Base-by-base conservation (phyloP, 148 eudicot species). In the Camellia sinensis region DNA sequence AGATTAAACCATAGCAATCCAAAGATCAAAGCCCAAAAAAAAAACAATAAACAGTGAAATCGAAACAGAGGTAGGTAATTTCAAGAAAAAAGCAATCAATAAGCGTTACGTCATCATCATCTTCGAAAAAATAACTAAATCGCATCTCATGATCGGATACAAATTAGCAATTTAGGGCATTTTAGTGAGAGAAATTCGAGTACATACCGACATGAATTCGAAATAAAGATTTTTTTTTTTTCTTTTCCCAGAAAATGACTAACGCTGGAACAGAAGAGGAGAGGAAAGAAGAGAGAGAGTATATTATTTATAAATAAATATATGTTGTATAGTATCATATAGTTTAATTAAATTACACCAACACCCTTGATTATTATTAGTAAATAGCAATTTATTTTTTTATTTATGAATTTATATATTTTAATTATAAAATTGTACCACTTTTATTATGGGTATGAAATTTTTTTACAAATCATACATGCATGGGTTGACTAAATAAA, bases 141-240 rank as follows among this genome's bases (percentile, higher is more conserved):
- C 68, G 12, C n/a, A 56, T 56, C 74, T 43, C 63, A 75, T 45
- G 18, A 62, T 19, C n/a, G 15, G 17, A 13, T 62, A 8, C 10
- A 75, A 61, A 54, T 19, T 29, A 71, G 40, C 77, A n/a, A 66
- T 6, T 56, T 60, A 53, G 64, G n/a, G 41, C 54, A 12, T 37
- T 43, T 12, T 54, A 52, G 70, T 43, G 9, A 72, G 15, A 78
- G 37, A 6, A 29, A 72, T 66, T 64, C 41, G 66, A 45, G n/a
- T 21, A 63, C 85, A 65, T 83, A 83, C 85, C 85, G 82, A 74
- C 85, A 83, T 83, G 85, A 78, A 73, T 83, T 64, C 75, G n/a
- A 15, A 73, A 46, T n/a, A 59, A 64, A 45, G 53, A 66, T 67
- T 46, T 21, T 62, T 53, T 50, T 6, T 17, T 10, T 73, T 57